Conservation (phyloP, 108 stramenopile species). For the Nitzschia inconspicua region DNA sequence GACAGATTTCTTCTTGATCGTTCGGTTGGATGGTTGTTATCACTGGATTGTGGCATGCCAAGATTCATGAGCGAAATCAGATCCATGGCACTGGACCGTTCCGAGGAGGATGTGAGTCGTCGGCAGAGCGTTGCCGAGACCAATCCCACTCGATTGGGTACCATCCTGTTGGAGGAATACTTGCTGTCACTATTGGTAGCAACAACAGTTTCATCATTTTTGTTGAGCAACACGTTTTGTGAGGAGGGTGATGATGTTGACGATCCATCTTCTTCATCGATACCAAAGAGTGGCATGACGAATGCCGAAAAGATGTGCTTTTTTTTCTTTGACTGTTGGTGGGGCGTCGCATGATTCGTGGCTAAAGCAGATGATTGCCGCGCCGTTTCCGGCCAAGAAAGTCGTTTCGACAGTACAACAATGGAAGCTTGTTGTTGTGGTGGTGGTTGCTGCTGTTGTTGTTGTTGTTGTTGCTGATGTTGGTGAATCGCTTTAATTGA, state of each 20-base stretch:
- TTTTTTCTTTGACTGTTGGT: neutral
- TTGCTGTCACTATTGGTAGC: neutral
- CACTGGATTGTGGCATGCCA: neutral
- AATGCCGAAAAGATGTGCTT: neutral
- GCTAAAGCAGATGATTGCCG: neutral
- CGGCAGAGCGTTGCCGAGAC: constrained; percentile 11
- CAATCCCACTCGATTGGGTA: neutral
- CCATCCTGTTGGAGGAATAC: neutral
- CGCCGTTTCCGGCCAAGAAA: no score
- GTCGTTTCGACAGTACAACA: no score
- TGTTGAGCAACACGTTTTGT: neutral
- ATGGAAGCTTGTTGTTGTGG: neutral
- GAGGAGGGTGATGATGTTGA: neutral
- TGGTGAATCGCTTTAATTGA: constrained; percentile 1
- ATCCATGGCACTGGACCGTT: no score
- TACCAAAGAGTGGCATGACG: neutral
- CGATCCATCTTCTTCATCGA: constrained; percentile 4
- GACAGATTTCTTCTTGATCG: neutral
- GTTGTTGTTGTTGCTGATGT: neutral
- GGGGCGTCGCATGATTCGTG: neutral
- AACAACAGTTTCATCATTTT: neutral
- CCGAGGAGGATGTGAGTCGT: no score
- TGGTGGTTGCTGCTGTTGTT: neutral
- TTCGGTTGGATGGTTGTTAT: neutral
- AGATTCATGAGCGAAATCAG: no score